Percentiles rank a stretch among this genome's conserved stretches.
phyloP scores from a whole-genome alignment of 2,329 filamentous ascomycete genomes.

The Aspergillus fumigatus region DNA sequence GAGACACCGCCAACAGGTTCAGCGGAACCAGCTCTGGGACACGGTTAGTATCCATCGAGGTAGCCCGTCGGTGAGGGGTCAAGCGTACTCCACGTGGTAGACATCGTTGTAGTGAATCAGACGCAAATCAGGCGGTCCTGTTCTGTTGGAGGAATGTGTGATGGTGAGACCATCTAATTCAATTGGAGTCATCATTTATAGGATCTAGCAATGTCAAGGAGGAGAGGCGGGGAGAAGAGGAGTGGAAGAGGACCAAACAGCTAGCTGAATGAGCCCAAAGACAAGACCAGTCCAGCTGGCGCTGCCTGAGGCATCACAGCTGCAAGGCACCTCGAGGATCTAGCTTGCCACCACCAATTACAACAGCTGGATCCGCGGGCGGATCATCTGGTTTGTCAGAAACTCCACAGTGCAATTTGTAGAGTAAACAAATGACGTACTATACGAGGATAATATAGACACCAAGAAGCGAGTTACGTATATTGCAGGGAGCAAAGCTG shows the following conservation, averaged over 20 bases:
- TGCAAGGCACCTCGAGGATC: not conserved
- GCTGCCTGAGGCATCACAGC: not conserved
- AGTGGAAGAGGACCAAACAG: not conserved
- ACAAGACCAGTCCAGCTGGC: not conserved
- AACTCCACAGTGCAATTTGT: not conserved
- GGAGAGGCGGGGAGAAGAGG: not conserved
- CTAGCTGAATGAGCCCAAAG: not conserved
- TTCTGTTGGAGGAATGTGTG: constrained; percentile 41
- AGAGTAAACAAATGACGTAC: not conserved
- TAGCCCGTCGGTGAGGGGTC: not conserved
- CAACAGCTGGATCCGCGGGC: not conserved
- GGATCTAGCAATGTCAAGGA: not conserved
- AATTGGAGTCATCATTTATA: constrained; percentile 22
- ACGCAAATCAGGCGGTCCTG: constrained; percentile 64
- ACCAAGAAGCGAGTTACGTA: not conserved
- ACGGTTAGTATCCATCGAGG: not conserved
- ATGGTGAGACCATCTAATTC: constrained; percentile 35
- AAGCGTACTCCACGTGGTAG: constrained; percentile 70
- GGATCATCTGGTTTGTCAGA: not conserved
- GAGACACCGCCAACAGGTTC: constrained; percentile 79
- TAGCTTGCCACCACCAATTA: constrained; percentile 2
- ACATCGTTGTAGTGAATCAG: constrained; percentile 91
- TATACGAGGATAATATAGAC: not conserved
- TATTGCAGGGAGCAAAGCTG: not conserved
- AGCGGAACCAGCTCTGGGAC: constrained; percentile 54